These are phyloP conservation scores for Pyrenochaeta sp. DNA, from an alignment of 2,329 filamentous ascomycete species.

Conservation along the genomic window DNA sequence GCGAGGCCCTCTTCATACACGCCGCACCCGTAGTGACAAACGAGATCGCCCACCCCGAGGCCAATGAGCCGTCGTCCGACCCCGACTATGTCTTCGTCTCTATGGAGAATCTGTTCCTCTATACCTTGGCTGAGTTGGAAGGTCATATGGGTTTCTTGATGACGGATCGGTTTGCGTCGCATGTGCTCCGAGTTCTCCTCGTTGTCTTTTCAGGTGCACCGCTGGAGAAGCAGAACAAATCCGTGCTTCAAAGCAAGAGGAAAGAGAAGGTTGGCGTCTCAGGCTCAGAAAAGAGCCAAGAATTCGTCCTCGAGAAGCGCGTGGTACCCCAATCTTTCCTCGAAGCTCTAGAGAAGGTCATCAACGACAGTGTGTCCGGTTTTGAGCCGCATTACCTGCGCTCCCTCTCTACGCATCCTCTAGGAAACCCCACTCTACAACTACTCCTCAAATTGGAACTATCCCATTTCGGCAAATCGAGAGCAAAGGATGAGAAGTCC, in stretches of 20 bases:
- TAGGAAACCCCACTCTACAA: slow-evolving; percentile 93
- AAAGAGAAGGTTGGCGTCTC: slow-evolving; percentile 78
- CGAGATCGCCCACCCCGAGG: slow-evolving; percentile 66
- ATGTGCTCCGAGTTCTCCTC: slow-evolving; percentile 84
- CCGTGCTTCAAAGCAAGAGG: slow-evolving; percentile 86
- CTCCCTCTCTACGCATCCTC: slow-evolving; percentile 84
- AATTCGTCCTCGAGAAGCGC: slow-evolving; percentile 45
- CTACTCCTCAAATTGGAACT: slow-evolving; percentile 88
- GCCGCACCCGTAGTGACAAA: slow-evolving; percentile 79
- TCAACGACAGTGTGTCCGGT: slow-evolving; percentile 74
- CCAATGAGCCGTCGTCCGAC: slow-evolving; percentile 55
- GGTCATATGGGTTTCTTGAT: slow-evolving; percentile 82
- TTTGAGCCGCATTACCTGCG: slow-evolving; percentile 83
- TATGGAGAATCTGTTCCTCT: slow-evolving; percentile 86
- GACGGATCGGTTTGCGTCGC: slow-evolving; percentile 88
- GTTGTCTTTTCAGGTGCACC: slow-evolving; percentile 85
- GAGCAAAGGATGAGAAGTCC: slow-evolving; percentile 69
- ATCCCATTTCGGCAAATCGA: slow-evolving; percentile 71
- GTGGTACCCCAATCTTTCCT: slow-evolving; percentile 81
- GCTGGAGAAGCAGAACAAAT: slow-evolving; percentile 69
- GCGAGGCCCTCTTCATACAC: slow-evolving; percentile 87
- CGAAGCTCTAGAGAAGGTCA: slow-evolving; percentile 79
- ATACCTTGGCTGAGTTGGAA: slow-evolving; percentile 86
- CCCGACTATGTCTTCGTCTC: slow-evolving; percentile 63
- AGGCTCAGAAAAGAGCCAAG: slow-evolving; percentile 59